Conservation (phyloP, 768 basidiomycete species). For the Candolleomyces aberdarensis region DNA sequence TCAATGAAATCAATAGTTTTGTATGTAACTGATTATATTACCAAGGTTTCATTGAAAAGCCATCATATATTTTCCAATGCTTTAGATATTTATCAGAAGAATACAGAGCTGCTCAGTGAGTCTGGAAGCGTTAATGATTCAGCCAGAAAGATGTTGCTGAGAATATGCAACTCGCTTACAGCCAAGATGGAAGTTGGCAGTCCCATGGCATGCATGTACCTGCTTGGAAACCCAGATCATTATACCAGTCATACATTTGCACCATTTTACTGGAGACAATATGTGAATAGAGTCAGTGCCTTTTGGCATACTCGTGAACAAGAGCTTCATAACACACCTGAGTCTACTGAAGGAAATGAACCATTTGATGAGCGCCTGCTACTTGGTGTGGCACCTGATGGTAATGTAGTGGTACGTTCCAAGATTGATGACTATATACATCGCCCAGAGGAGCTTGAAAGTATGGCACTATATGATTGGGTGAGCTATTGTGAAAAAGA, state of each 20-base stretch:
- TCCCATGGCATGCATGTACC: conserved; percentile 23
- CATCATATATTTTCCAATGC: conserved; percentile 34
- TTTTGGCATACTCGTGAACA: not conserved
- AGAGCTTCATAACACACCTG: not conserved
- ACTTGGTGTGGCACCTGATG: conserved; percentile 12
- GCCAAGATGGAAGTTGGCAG: conserved; percentile 24
- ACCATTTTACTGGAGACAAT: conserved; percentile 21
- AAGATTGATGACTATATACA: conserved; percentile 31
- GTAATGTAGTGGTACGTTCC: conserved; percentile 18
- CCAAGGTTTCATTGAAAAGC: conserved; percentile 36
- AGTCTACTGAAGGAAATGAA: not conserved
- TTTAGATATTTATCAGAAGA: conserved; percentile 20
- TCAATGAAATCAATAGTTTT: conserved; percentile 33
- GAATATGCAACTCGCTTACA: conserved; percentile 24
- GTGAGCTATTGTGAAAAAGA: conserved; percentile 13
- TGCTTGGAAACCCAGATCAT: conserved; percentile 26
- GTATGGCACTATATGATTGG: conserved; percentile 28
- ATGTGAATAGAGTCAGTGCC: conserved; percentile 12
- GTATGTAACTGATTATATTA: conserved; percentile 43
- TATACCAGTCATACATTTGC: conserved; percentile 26
- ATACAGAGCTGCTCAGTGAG: conserved; percentile 12
- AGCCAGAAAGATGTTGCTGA: not conserved
- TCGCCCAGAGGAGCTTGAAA: conserved; percentile 14
- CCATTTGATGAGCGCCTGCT: conserved; percentile 16
- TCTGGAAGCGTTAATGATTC: not conserved